A percentile compares a stretch with the other conserved stretches of the same genome.
phyloP scores from a whole-genome alignment of 768 basidiomycete species.

The Psilocybe sp. region DNA sequence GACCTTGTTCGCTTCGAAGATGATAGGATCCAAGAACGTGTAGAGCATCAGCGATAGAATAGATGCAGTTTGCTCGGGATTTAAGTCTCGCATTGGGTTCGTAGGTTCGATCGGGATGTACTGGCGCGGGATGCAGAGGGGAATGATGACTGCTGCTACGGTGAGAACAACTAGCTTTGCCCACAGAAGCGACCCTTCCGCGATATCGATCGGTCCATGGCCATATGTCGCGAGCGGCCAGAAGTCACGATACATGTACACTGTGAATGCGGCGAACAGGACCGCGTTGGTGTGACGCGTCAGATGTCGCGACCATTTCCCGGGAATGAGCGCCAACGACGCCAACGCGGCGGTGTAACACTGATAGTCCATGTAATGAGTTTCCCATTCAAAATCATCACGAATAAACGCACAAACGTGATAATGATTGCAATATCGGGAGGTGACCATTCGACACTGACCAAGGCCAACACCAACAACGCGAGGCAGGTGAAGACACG shows the following conservation, averaged over 20 bases:
- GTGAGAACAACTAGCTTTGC: slow-evolving; percentile 40
- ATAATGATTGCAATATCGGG: slow-evolving; percentile 8
- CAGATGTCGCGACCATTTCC: slow-evolving; percentile 46
- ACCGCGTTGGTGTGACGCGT: slow-evolving; percentile 27
- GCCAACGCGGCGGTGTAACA: slow-evolving; percentile 8
- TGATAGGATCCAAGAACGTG: slow-evolving; percentile 52
- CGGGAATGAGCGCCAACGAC: slow-evolving; percentile 6
- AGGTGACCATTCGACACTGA: not conserved
- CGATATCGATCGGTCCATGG: slow-evolving; percentile 38
- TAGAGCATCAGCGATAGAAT: slow-evolving; percentile 41
- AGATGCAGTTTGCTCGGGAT: slow-evolving; percentile 54
- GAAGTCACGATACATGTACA: slow-evolving; percentile 52
- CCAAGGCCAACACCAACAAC: slow-evolving; percentile 4
- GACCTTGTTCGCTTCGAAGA: slow-evolving; percentile 40
- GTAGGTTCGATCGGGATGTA: slow-evolving; percentile 50
- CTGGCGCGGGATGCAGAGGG: slow-evolving; percentile 49
- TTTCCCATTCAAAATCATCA: not conserved
- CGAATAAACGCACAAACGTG: slow-evolving; percentile 11
- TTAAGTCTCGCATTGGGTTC: slow-evolving; percentile 29
- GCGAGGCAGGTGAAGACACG: slow-evolving; percentile 8
- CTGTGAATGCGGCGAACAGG: slow-evolving; percentile 24
- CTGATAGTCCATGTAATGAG: not conserved
- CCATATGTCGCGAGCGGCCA: slow-evolving; percentile 54
- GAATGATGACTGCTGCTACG: slow-evolving; percentile 42
- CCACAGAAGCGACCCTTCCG: slow-evolving; percentile 48